phyloP scores from a whole-genome alignment of 108 stramenopile genomes.

The Mediolabrus comicus region DNA sequence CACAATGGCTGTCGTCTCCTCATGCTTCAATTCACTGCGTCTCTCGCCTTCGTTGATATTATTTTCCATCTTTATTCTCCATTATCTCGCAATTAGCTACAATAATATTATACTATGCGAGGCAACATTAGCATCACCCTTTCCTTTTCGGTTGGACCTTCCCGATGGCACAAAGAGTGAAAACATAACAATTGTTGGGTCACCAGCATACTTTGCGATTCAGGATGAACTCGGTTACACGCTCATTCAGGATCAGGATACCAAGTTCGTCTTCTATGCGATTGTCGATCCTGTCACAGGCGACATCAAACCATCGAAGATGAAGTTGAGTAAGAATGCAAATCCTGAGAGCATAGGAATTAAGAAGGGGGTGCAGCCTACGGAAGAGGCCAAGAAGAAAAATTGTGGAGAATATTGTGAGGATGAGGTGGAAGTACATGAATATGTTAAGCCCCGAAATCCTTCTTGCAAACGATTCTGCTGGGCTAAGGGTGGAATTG shows the following conservation, averaged over 20 bases:
- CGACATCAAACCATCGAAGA: constrained; percentile 8
- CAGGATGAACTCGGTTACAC: constrained; percentile 15
- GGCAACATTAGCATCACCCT: constrained; percentile 2
- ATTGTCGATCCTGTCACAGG: neutral
- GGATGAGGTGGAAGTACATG: neutral
- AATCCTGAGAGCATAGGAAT: neutral
- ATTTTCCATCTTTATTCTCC: neutral
- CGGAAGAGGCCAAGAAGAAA: neutral
- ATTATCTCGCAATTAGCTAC: neutral
- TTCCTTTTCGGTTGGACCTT: neutral
- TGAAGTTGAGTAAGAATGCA: constrained; percentile 2
- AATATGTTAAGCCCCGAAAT: neutral
- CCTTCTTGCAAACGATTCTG: neutral
- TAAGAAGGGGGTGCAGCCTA: neutral
- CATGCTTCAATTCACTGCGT: too few species aligned
- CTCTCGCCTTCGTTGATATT: too few species aligned
- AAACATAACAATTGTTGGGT: constrained; percentile 18
- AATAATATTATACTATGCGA: neutral
- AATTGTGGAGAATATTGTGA: constrained; percentile 8
- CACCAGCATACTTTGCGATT: constrained; percentile 6
- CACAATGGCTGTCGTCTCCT: too few species aligned
- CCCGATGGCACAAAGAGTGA: constrained; percentile 12
- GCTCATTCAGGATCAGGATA: constrained; percentile 6
- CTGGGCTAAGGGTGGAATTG: neutral
- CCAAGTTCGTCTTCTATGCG: constrained; percentile 19